Conservation (phyloP, 441 rosid genomes). For the Croton laevigatus region DNA sequence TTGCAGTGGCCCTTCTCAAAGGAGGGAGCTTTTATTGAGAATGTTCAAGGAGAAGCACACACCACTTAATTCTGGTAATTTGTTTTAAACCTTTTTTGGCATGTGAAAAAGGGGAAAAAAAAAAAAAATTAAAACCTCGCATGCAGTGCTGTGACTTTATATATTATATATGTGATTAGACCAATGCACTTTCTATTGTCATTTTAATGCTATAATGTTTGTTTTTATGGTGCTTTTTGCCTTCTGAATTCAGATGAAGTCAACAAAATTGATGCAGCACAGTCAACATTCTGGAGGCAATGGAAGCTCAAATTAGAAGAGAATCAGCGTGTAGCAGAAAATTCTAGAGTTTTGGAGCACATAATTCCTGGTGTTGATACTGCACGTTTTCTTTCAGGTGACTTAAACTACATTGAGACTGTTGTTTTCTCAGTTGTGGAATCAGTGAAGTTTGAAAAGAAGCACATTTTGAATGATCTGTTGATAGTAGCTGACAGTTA, state of each 20-base stretch:
- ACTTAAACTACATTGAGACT: conserved; percentile 54
- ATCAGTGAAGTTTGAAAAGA: conserved; percentile 75
- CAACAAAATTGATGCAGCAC: conserved; percentile 70
- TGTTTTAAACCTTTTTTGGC: conserved; percentile 25
- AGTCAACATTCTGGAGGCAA: conserved; percentile 93
- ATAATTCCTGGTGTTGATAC: conserved; percentile 90
- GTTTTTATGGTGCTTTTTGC: not conserved
- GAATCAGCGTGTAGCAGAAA: conserved; percentile 73
- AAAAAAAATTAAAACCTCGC: not conserved
- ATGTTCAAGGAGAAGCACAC: conserved; percentile 71
- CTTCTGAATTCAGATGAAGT: conserved; percentile 62
- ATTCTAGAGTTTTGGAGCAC: conserved; percentile 75
- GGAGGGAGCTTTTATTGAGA: conserved; percentile 70
- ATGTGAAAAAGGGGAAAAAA: conserved; percentile 3
- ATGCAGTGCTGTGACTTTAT: conserved; percentile 2
- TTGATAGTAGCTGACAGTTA: conserved; percentile 64
- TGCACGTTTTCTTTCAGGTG: conserved; percentile 81
- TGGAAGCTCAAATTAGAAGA: conserved; percentile 97
- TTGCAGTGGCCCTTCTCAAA: conserved; percentile 67
- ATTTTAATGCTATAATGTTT: conserved; percentile 8
- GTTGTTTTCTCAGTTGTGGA: conserved; percentile 63
- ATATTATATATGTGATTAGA: conserved; percentile 1
- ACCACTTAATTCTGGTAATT: conserved; percentile 63
- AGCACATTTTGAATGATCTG: conserved; percentile 63
- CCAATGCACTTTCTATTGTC: not conserved